phyloP scores from a whole-genome alignment of 148 eudicot genomes.

The Agrostemma githago region DNA sequence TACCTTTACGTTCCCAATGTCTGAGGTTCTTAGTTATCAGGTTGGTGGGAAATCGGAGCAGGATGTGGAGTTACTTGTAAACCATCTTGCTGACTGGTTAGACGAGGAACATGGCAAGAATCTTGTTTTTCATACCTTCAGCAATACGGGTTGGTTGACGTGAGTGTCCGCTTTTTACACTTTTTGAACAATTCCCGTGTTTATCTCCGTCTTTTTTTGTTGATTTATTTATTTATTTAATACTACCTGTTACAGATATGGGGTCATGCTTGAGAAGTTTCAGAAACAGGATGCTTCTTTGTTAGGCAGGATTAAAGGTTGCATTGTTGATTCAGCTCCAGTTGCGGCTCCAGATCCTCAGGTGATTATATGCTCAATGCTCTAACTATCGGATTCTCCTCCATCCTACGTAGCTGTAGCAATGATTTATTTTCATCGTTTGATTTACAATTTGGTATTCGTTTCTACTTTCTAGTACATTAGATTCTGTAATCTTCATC shows the following conservation, averaged over 20 bases:
- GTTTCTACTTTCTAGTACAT: not conserved
- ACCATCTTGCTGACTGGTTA: conserved; percentile 85
- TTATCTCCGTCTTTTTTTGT: not conserved
- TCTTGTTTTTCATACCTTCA: conserved; percentile 91
- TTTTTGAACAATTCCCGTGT: not conserved
- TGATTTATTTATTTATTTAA: not conserved
- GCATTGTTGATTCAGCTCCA: conserved; percentile 96
- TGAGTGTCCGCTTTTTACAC: conserved; percentile 36
- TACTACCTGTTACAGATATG: conserved; percentile 50
- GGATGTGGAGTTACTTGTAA: conserved; percentile 67
- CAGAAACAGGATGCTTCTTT: conserved; percentile 60
- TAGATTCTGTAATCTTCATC: not conserved
- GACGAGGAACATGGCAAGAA: conserved; percentile 91
- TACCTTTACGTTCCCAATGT: conserved; percentile 94
- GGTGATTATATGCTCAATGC: conserved; percentile 34
- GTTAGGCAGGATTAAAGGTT: conserved; percentile 66
- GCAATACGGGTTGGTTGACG: conserved; percentile 99
- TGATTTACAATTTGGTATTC: not conserved
- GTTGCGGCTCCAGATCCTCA: conserved; percentile 92
- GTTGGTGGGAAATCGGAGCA: conserved; percentile 91
- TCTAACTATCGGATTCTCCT: not conserved
- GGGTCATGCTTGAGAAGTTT: conserved; percentile 76
- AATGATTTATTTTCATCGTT: not conserved
- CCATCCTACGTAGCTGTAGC: not conserved
- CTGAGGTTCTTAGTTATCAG: conserved; percentile 81